Evolutionary conservation across 2,329 filamentous ascomycete genomes (phyloP), one percentile per base, ranked within the genome.

Genomic region (Magnaporthiopsis rhizophila): DNA sequence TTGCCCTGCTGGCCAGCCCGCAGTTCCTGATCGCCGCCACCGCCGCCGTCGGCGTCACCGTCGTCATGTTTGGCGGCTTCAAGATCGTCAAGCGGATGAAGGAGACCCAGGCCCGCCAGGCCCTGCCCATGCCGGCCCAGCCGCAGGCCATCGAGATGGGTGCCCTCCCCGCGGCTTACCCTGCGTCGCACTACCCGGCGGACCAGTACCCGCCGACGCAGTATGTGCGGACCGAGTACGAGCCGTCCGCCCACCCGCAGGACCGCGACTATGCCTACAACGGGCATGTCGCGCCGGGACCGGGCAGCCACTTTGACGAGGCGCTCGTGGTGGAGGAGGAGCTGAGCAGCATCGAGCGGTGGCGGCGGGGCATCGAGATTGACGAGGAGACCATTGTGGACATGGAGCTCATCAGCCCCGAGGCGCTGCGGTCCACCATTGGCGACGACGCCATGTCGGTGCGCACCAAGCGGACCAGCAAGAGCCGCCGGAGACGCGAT

Each of bases 21-120:
- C 92, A 99, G 72, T 99, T 99, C 73, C 85, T 97, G 67, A 97
- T 99, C 70, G 92, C 92, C 4, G 92, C 91, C 0, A 91, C 93
- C 58, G 87, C 97, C 18, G 91, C 90, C 0, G 87, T 97, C 0
- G 95, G 95, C 18, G 88, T 97, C n/a, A 98, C 95, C 0, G 88
- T 98, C 11, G 91, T 99, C 71, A 93, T 95, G 74, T 91, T 99
- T 66, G 95, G 95, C 64, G 94, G 95, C 6, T 98, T 92, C 84
- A 98, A 97, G 78, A 97, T 99, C 74, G 88, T 99, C 77, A 96
- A 97, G 81, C 89, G 87, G 70, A 91, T 98, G 69, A 76, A 77
- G 65, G 81, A 83, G 64, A 73, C 72, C 26, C 73, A 74, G 64
- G 68, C 71, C 57, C 66, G 71, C 62, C 67, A 67, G 63, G 70